A percentile compares a stretch with the other conserved stretches of the same genome.
Evolutionary conservation across 2,329 filamentous ascomycete genomes (phyloP).

Genomic region (Aspergillus glaucus): DNA sequence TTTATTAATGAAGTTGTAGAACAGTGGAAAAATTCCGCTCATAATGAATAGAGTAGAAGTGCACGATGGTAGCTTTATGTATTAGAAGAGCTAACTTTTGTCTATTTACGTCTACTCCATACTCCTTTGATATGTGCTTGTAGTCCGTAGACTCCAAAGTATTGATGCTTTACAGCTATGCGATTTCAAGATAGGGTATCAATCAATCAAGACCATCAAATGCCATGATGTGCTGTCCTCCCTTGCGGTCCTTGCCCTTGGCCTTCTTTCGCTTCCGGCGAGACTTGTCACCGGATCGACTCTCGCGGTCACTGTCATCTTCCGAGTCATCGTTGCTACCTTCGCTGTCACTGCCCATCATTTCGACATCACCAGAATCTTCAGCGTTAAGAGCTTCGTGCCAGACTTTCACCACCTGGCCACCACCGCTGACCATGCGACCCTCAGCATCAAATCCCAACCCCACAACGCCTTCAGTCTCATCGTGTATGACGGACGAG

Average conservation of each 20-base stretch:
- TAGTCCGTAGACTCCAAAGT: conserved; percentile 1
- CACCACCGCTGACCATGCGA: conserved; percentile 84
- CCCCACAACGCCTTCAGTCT: conserved; percentile 76
- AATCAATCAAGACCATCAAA: conserved; percentile 39
- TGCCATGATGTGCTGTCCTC: conserved; percentile 36
- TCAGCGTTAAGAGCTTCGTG: conserved; percentile 58
- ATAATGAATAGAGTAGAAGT: background rate
- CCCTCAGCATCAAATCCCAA: conserved; percentile 79
- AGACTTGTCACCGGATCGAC: conserved; percentile 32
- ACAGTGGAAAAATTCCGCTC: background rate
- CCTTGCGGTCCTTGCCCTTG: conserved; percentile 38
- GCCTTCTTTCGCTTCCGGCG: conserved; percentile 44
- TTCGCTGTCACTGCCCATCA: conserved; percentile 40
- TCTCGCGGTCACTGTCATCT: conserved; percentile 45
- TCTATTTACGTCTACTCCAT: background rate
- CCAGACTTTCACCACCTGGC: conserved; percentile 84
- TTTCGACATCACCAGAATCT: conserved; percentile 39
- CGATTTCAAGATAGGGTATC: conserved; percentile 15
- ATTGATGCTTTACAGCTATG: conserved; percentile 7
- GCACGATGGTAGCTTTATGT: conserved; percentile 2
- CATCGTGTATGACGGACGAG: conserved; percentile 66
- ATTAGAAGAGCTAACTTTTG: background rate
- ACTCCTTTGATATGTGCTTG: too few relatives aligned
- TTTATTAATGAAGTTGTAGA: background rate
- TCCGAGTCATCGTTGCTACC: conserved; percentile 32